Evolutionary conservation across 495 filamentous ascomycete genomes (phyloP).

Genomic region (Aspergillus nidulans): DNA sequence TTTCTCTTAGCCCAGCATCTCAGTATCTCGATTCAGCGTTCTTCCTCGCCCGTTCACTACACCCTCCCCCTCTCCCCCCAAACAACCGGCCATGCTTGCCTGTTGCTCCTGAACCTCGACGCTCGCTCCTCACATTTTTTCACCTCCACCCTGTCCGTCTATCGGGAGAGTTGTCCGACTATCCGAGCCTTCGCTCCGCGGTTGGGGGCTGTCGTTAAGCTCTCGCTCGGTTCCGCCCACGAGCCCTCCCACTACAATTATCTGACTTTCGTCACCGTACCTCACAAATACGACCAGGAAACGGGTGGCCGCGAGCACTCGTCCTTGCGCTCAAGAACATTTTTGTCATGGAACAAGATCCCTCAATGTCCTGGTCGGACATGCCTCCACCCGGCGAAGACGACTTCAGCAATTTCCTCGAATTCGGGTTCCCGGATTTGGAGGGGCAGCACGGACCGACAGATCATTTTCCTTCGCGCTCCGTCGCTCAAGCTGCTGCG

Average conservation of each 20-base stretch:
- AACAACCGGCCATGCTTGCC: constrained; percentile 3
- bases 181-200: not conserved
- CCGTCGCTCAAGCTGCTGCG: constrained; percentile 27
- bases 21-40: not conserved
- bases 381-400: constrained; percentile 37
- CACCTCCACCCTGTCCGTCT: not conserved
- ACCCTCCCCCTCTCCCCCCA: not conserved
- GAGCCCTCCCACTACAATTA: not conserved
- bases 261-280: constrained; percentile 4
- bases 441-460: constrained; percentile 42
- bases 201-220: not conserved
- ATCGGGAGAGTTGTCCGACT: not conserved
- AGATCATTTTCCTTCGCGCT: constrained; percentile 30
- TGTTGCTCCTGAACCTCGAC: not conserved
- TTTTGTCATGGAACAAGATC: constrained; percentile 38
- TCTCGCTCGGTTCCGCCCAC: not conserved
- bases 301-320: not conserved
- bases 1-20: not conserved
- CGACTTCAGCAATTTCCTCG: constrained; percentile 52
- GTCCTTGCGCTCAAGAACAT: not conserved
- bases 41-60: not conserved
- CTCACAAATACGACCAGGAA: not conserved
- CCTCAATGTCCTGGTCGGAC: constrained; percentile 40
- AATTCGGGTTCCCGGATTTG: constrained; percentile 48
- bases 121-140: not conserved